A percentile compares a stretch with the other conserved stretches of the same genome.
Conservation (phyloP, 257 asterid species). For the Haberlea rhodopensis region DNA sequence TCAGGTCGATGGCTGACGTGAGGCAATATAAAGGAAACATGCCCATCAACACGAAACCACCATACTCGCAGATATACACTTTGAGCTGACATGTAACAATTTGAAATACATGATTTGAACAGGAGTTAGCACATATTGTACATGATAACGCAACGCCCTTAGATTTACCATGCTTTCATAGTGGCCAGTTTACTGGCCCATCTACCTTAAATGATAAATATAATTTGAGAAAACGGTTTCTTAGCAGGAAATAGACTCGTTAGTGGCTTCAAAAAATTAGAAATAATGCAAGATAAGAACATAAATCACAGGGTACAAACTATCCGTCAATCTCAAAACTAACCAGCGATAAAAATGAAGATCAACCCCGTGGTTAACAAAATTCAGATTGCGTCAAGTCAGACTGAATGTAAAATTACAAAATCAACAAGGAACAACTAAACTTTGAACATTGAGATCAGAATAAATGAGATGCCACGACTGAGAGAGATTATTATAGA, state of each 20-base stretch:
- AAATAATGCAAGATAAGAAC: too few relatives aligned
- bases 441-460: background rate
- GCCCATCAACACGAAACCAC: slow-evolving; percentile 18
- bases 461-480: too few relatives aligned
- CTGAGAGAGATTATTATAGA: background rate
- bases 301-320: slow-evolving; percentile 18
- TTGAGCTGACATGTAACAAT: slow-evolving; percentile 19
- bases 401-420: slow-evolving; percentile 10
- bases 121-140: background rate
- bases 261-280: slow-evolving; percentile 9
- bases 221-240: slow-evolving; percentile 5
- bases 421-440: slow-evolving; percentile 17
- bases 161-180: slow-evolving; percentile 10
- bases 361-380: slow-evolving; percentile 10
- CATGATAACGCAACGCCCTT: background rate
- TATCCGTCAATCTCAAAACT: slow-evolving; percentile 6
- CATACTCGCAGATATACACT: slow-evolving; percentile 21
- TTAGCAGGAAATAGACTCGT: slow-evolving; percentile 7
- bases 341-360: background rate
- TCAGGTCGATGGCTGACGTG: slow-evolving; percentile 10
- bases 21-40: slow-evolving; percentile 11
- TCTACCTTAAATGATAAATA: slow-evolving; percentile 6
- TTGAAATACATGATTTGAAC: slow-evolving; percentile 9
- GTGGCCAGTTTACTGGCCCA: slow-evolving; percentile 9
- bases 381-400: slow-evolving; percentile 17